Base-by-base conservation (phyloP, 2,329 filamentous ascomycete genomes). In the Pyrenochaeta sp. region DNA sequence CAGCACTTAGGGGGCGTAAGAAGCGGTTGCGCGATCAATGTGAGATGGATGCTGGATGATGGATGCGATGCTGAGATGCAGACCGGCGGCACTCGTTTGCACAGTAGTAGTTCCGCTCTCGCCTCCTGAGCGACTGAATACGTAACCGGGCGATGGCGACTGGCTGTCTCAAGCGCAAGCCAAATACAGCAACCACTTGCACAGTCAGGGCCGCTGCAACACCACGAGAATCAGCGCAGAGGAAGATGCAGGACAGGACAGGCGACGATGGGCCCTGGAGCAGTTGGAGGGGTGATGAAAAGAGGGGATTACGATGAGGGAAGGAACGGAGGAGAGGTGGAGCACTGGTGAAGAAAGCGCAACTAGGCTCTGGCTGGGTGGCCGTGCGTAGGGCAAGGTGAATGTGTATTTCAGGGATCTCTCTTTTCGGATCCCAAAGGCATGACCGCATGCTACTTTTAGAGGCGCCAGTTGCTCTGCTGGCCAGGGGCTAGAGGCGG, bases 381-480 rank as follows among this genome's bases (percentile, higher is more conserved):
- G 57, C 72, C 68, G 72, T 74, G 74, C 72, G 63, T 60, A 61
- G 63, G 46, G 64, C 59, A 68, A 62, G 63, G 71, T 74, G 72
- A 75, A 75, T 71, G 71, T 71, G 62, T 69, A 19, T 61, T 62
- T 60, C 71, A 73, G 69, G 71, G 71, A 74, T 73, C 55, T 46
- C 62, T 61, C 45, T 62, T 62, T 55, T 61, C 62, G 56, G 46
- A 58, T 48, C 49, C 61, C 50, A 61, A 60, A 54, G 58, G 61
- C 63, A 74, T 72, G 73, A 74, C 70, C 68, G 59, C 71, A 74
- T 71, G 62, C 72, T 74, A 74, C 67, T 71, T 72, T 72, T 73
- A 70, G 69, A 68, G 51, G 58, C 55, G 59, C 62, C 60, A 58
- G 19, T 61, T 65, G 61, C 62, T 61, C 58, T 61, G 58, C 58